Conservation (phyloP, 2,329 filamentous ascomycete genomes). For the Aureobasidium pullulans region DNA sequence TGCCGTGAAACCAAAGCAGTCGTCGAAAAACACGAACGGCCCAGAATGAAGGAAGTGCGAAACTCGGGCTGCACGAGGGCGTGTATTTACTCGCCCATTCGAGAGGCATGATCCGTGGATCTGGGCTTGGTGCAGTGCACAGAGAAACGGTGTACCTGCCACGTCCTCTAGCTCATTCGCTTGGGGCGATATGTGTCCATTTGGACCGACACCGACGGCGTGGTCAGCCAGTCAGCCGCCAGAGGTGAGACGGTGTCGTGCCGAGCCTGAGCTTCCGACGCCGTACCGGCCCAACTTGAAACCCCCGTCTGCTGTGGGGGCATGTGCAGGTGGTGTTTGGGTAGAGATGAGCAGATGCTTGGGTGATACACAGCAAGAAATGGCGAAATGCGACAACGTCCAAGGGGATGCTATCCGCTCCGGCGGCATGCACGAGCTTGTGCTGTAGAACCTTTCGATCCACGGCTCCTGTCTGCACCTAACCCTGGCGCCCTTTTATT, state of each 20-base stretch:
- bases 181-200: constrained; percentile 1
- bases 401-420: constrained; percentile 4
- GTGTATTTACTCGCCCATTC: constrained; percentile 19
- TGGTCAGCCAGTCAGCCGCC: constrained; percentile 13
- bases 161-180: constrained; percentile 11
- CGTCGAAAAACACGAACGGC: background rate
- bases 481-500: constrained; percentile 7
- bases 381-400: background rate
- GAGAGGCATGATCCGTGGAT: constrained; percentile 14
- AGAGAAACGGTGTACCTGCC: constrained; percentile 14
- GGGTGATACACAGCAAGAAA: constrained; percentile 9
- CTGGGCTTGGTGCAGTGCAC: constrained; percentile 11
- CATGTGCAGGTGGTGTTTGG: constrained; percentile 3
- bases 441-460: constrained; percentile 14
- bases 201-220: constrained; percentile 7
- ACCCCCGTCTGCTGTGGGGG: constrained; percentile 11
- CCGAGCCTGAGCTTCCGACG: constrained; percentile 13
- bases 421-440: constrained; percentile 12
- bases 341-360: background rate
- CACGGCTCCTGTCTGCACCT: constrained; percentile 12
- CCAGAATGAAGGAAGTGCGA: constrained; percentile 3
- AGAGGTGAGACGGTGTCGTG: constrained; percentile 13
- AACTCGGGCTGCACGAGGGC: constrained; percentile 9
- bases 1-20: constrained; percentile 6
- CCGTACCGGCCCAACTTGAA: constrained; percentile 13